Evolutionary conservation across 2,329 filamentous ascomycete species (phyloP).

Genomic region (Diatrype stigma): DNA sequence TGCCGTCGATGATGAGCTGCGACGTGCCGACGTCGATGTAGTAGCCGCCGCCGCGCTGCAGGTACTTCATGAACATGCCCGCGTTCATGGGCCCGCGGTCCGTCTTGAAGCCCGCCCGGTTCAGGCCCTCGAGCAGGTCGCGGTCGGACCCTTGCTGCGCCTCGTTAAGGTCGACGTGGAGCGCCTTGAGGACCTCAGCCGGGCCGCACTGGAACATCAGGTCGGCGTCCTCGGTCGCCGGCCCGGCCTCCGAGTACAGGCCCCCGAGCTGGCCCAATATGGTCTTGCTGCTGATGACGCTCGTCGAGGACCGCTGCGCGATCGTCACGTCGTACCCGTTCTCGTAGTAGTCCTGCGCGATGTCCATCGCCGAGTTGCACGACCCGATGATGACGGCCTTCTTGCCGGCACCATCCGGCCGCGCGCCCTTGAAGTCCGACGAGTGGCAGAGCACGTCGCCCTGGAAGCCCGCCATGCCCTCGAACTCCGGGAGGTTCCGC

Average conservation of each 20-base stretch:
- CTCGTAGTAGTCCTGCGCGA: constrained; percentile 54
- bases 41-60: constrained; percentile 57
- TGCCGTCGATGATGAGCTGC: constrained; percentile 51
- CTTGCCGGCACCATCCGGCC: constrained; percentile 34
- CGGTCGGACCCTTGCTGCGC: constrained; percentile 32
- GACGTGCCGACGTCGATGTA: constrained; percentile 55
- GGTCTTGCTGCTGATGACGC: constrained; percentile 46
- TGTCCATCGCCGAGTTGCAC: constrained; percentile 57
- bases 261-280: constrained; percentile 48
- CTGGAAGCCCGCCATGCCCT: constrained; percentile 48
- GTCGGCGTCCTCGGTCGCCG: constrained; percentile 64
- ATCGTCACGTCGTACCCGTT: constrained; percentile 57
- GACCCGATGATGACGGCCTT: constrained; percentile 54
- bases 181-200: constrained; percentile 53
- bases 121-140: constrained; percentile 42
- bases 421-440: constrained; percentile 45
- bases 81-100: constrained; percentile 51
- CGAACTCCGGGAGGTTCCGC: constrained; percentile 55
- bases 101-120: constrained; percentile 52
- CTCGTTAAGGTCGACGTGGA: constrained; percentile 44
- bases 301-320: constrained; percentile 55
- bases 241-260: constrained; percentile 47
- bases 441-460: constrained; percentile 53
- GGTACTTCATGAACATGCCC: constrained; percentile 56
- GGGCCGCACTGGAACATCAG: constrained; percentile 55